Conservation (phyloP, 2,329 filamentous ascomycete species). For the Diplodia mutila region DNA sequence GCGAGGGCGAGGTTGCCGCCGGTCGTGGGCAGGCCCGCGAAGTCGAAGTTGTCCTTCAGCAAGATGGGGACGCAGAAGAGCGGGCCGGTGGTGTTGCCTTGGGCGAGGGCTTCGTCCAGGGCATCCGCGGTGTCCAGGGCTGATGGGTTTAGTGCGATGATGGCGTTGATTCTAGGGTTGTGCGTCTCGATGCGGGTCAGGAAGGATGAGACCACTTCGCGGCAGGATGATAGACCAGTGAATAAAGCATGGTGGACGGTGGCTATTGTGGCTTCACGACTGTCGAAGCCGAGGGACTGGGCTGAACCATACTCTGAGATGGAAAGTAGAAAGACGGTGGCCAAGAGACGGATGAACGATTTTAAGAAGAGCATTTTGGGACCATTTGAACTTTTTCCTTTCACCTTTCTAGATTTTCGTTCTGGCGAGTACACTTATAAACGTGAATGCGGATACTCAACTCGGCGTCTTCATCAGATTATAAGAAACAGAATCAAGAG, state of each 20-base stretch:
- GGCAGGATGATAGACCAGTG: constrained; percentile 58
- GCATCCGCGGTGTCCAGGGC: constrained; percentile 54
- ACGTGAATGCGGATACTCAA: background rate
- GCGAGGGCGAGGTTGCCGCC: constrained; percentile 58
- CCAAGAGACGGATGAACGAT: background rate
- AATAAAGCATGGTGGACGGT: constrained; percentile 61
- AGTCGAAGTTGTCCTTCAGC: constrained; percentile 68
- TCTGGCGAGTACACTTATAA: background rate
- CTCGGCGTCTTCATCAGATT: background rate
- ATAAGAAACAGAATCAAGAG: background rate
- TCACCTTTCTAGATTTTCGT: background rate
- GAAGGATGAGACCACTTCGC: constrained; percentile 58
- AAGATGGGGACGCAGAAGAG: constrained; percentile 66
- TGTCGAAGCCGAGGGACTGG: constrained; percentile 51
- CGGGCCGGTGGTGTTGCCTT: constrained; percentile 54
- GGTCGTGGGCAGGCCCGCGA: constrained; percentile 60
- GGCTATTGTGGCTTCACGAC: constrained; percentile 62
- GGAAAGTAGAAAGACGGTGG: background rate
- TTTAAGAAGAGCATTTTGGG: background rate
- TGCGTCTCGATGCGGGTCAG: constrained; percentile 60
- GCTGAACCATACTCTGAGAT: background rate
- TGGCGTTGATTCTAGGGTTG: constrained; percentile 62
- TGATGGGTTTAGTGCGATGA: constrained; percentile 58
- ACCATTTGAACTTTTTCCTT: background rate
- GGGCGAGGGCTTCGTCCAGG: constrained; percentile 52